These are phyloP conservation scores for Pachysandra terminalis DNA, from an alignment of 164 flowering plant species.

Conservation along the genomic window DNA sequence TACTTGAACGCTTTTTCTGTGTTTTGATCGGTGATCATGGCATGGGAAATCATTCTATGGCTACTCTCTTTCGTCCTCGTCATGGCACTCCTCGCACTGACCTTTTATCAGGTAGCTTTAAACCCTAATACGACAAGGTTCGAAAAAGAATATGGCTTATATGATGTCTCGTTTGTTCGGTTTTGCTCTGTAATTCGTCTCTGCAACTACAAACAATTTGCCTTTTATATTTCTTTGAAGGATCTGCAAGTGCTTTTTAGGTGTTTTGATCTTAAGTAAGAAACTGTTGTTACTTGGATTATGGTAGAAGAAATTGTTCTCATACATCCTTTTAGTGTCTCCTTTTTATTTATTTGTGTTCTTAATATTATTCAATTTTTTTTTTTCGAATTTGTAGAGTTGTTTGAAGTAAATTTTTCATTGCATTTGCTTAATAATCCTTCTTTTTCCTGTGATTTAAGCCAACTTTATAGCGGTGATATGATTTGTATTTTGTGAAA, in stretches of 20 bases:
- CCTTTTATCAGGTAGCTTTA: conserved; percentile 25
- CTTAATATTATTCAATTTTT: no score
- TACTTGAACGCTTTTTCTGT: not conserved
- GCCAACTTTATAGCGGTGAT: no score
- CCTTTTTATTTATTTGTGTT: not conserved
- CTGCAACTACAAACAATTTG: not conserved
- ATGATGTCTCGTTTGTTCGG: not conserved
- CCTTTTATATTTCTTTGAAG: not conserved
- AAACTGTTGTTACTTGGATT: not conserved
- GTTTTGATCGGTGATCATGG: conserved; percentile 18
- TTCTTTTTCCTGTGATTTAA: no score
- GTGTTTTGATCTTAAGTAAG: not conserved
- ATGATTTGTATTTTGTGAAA: no score
- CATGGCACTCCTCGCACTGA: conserved; percentile 26
- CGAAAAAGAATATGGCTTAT: not conserved
- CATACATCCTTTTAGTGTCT: not conserved
- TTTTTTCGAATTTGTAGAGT: no score
- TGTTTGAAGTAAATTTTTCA: not conserved
- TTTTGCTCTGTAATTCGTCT: not conserved
- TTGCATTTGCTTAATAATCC: not conserved
- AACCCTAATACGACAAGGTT: not conserved
- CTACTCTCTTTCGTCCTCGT: conserved; percentile 17
- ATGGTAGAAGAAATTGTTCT: not conserved
- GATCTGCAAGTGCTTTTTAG: not conserved
- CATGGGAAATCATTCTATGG: conserved; percentile 33